phyloP scores from a whole-genome alignment of 371 early-diverging fungal species.

The Mortierella sp. region DNA sequence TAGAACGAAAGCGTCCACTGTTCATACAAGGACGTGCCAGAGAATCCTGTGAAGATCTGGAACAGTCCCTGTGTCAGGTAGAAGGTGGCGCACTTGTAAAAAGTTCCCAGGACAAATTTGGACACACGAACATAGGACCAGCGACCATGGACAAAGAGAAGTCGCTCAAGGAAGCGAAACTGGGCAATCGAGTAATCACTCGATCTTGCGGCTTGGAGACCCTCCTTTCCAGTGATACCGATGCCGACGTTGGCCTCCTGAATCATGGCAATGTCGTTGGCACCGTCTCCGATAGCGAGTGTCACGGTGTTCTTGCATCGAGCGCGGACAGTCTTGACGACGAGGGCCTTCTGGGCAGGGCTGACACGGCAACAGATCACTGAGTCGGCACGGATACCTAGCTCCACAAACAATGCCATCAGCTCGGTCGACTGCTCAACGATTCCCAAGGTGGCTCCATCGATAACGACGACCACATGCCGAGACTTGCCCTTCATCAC shows the following conservation, averaged over 20 bases:
- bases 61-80: constrained; percentile 74
- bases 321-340: constrained; percentile 79
- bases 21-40: constrained; percentile 86
- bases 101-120: constrained; percentile 79
- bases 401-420: constrained; percentile 71
- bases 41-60: constrained; percentile 84
- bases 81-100: constrained; percentile 89
- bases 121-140: constrained; percentile 85
- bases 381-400: constrained; percentile 79
- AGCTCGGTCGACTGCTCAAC: constrained; percentile 67
- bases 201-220: constrained; percentile 85
- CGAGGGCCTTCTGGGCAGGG: constrained; percentile 92
- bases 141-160: constrained; percentile 87
- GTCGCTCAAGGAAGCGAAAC: constrained; percentile 79
- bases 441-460: constrained; percentile 80
- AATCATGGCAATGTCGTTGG: constrained; percentile 97
- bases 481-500: constrained; percentile 51
- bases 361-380: constrained; percentile 95
- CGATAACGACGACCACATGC: constrained; percentile 80
- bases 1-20: constrained; percentile 85
- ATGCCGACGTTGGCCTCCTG: constrained; percentile 89
- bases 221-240: constrained; percentile 92
- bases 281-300: constrained; percentile 95
- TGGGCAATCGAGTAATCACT: constrained; percentile 89
- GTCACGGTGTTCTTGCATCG: constrained; percentile 74